Base-by-base conservation (phyloP, 345 rosid species). In the Zanthoxylum bungeanum region DNA sequence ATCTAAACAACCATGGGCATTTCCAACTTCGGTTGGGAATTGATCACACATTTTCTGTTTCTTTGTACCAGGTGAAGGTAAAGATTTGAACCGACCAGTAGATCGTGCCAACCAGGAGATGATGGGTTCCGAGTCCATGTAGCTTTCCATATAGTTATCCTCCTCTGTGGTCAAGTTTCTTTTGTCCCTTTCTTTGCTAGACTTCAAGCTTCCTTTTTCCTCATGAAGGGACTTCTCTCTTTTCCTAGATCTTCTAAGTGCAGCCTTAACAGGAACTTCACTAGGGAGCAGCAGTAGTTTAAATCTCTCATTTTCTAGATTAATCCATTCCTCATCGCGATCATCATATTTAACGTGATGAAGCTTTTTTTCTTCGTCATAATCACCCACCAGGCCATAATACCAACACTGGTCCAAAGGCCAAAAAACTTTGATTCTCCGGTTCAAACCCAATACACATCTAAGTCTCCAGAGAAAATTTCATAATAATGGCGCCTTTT, bases 281-380 rank as follows among this genome's bases (percentile, higher is more conserved):
- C 88, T 59, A 40, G 98, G 93, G 50, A 92, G 86, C 72, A 94
- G 83, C 79, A 94, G 75, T 60, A 94, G 87, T 77, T 94, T 94
- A 74, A 92, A 89, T 81, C 92, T 85, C 84, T 94, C 99, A 78
- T 80, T 87, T 63, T 82, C 86, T 67, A 94, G 87, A 75, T 85
- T 74, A 44, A 94, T 88, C 98, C 98, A 94, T 77, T 94, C 98
- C 77, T 94, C 98, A 80, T 94, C 98, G 4, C 98, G 95, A 75
- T 94, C 98, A 79, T 94, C 98, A 85, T 94, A 94, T 75, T 89
- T 92, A 55, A 92, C 85, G 79, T 94, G 98, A 80, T 94, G 97
- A 80, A 85, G 90, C 72, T 84, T 90, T 80, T 75, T 89, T 67
- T 82, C 92, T 47, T 76, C 74, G 77, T 94, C 91, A 69, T 90